Percentiles rank a stretch among this genome's conserved stretches.
These are phyloP conservation scores for Salisapilia sapeloensis DNA, from an alignment of 352 stramenopile genomes.

Conservation along the genomic window DNA sequence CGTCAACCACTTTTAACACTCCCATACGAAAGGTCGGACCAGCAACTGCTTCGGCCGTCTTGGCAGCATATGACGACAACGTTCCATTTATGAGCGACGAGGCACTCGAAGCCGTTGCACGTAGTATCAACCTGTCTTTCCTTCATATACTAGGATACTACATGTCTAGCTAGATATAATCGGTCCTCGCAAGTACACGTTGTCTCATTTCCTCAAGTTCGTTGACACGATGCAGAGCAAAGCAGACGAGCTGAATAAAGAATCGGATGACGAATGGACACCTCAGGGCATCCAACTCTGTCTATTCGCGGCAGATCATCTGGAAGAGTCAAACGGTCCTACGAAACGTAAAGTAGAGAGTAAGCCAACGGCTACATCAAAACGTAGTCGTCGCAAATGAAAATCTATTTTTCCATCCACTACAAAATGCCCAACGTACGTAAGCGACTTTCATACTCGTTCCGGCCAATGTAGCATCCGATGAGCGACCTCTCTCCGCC, in stretches of 20 bases:
- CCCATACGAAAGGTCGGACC: conserved; percentile 37
- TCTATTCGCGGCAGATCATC: conserved; percentile 26
- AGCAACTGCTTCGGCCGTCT: conserved; percentile 49
- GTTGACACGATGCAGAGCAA: conserved; percentile 30
- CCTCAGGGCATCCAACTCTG: conserved; percentile 53
- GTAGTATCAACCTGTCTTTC: conserved; percentile 3
- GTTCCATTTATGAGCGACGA: conserved; percentile 73
- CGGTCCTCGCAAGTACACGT: conserved; percentile 58
- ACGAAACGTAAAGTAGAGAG: conserved; percentile 2
- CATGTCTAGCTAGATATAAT: conserved; percentile 20
- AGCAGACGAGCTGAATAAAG: conserved; percentile 28
- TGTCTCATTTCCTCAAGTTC: conserved; percentile 53
- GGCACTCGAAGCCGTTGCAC: conserved; percentile 45
- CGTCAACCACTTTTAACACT: background rate
- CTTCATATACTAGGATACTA: background rate
- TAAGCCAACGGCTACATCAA: background rate
- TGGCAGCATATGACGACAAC: conserved; percentile 43
- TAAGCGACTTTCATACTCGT: conserved; percentile 73
- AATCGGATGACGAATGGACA: conserved; percentile 22
- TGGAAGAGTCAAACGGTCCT: background rate
- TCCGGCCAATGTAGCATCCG: conserved; percentile 78
- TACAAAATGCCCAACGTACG: conserved; percentile 71
- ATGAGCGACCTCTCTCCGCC: conserved; percentile 65
- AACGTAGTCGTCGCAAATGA: conserved; percentile 4
- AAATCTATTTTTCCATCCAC: conserved; percentile 2